phyloP scores from a whole-genome alignment of 768 basidiomycete species.

The Phaffia australis region DNA sequence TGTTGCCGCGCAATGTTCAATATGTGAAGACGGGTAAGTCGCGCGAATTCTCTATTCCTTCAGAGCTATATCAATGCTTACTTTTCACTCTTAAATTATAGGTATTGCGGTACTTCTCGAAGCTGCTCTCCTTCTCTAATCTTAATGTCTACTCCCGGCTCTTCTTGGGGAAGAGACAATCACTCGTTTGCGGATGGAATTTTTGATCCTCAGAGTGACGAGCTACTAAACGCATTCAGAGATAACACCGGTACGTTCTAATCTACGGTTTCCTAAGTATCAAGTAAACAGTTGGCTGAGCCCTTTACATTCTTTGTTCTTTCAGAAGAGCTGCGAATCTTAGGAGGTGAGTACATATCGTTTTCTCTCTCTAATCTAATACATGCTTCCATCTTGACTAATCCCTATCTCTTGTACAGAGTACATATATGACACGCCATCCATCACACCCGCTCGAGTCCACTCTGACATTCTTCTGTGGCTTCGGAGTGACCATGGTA shows the following conservation, averaged over 20 bases:
- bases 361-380: background rate
- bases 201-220: constrained; percentile 15
- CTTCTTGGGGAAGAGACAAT: background rate
- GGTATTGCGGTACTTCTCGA: constrained; percentile 10
- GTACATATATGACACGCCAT: constrained; percentile 2
- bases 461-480: constrained; percentile 20
- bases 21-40: constrained; percentile 12
- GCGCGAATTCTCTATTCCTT: background rate
- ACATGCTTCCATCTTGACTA: background rate
- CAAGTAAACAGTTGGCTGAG: background rate
- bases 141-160: background rate
- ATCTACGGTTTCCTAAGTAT: background rate
- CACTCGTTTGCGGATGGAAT: constrained; percentile 1
- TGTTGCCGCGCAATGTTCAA: background rate
- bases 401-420: background rate
- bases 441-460: background rate
- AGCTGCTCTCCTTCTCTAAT: constrained; percentile 7
- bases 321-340: constrained; percentile 16
- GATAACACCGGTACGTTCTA: no score
- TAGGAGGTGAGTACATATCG: constrained; percentile 1
- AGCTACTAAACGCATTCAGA: constrained; percentile 17
- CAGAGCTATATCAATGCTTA: background rate
- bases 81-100: background rate
- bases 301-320: background rate
- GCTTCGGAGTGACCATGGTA: constrained; percentile 13